Evolutionary conservation across 192 early-diverging fungal genomes (phyloP).

Genomic region (Phycomyces nitens): DNA sequence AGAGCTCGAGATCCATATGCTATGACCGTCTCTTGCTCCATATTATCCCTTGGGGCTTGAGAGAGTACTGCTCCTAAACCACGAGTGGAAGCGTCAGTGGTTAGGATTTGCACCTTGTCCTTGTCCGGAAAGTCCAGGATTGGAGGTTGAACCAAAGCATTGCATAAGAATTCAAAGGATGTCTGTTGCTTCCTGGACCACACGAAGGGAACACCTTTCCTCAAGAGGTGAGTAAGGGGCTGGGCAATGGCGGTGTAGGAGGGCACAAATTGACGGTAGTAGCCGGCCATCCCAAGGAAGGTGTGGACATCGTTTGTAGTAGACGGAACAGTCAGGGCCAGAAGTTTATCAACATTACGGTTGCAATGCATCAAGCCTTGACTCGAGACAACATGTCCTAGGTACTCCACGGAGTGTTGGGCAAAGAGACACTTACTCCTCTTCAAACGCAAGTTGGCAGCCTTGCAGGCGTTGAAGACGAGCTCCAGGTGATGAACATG

Average conservation of each 20-base stretch:
- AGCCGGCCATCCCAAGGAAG: slow-evolving; percentile 37
- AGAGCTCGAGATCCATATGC: too few species aligned
- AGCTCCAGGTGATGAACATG: slow-evolving; percentile 10
- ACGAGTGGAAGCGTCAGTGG: background rate
- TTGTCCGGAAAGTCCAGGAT: slow-evolving; percentile 1
- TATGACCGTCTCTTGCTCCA: too few species aligned
- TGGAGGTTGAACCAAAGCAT: background rate
- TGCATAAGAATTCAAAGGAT: background rate
- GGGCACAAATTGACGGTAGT: slow-evolving; percentile 30
- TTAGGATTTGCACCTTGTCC: background rate
- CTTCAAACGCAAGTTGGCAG: background rate
- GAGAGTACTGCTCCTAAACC: too few species aligned
- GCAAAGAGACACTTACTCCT: background rate
- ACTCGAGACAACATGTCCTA: background rate
- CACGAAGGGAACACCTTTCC: slow-evolving; percentile 20
- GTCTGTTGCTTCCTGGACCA: background rate
- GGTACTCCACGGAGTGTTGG: background rate
- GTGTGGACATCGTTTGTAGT: slow-evolving; percentile 14
- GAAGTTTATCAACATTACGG: background rate
- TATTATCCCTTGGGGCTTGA: too few species aligned
- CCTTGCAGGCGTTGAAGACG: slow-evolving; percentile 17
- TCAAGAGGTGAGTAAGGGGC: slow-evolving; percentile 24
- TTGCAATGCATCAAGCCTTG: background rate
- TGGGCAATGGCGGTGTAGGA: slow-evolving; percentile 28
- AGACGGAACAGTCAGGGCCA: slow-evolving; percentile 20